Evolutionary conservation across 2,329 filamentous ascomycete genomes (phyloP), one percentile per base, ranked within the genome.

Genomic region (Drechslerella dactyloides): DNA sequence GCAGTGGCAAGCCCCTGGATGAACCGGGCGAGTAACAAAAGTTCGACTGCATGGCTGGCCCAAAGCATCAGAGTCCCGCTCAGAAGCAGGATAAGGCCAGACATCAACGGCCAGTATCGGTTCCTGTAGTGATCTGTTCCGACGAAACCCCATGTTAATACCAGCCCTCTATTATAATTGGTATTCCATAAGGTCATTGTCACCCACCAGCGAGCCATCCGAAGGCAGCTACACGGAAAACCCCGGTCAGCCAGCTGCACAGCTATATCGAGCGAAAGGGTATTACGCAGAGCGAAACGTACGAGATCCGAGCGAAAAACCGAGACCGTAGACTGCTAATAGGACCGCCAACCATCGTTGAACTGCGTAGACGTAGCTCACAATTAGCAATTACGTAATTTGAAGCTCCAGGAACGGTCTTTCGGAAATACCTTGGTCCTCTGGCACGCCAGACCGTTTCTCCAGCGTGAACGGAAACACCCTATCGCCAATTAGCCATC

Each of bases 171-270:
- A 33, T 33, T 33, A 8, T 33, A 33, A 4, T 33, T 33, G 27
- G 8, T 33, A 33, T 4, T 33, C 27, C 27, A 8, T 8, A 33
- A 33, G 8, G 8, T 8, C 8, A 8, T 33, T 4, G 30, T 50
- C 17, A 50, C 69, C 19, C 58, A 73, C 69, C 69, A 46, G 69
- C 69, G 17, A 73, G 52, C 69, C 69, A 73, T 68, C 69, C 69
- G 33, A 73, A 73, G 11, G 58, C 56, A 27, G 69, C 69, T 73
- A 63, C 35, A 52, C 19, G 37, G 40, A 55, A 7, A 37, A 4
- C 51, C 2, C 8, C n/a, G 19, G 19, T 19, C 17, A 21, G 15
- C 5, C n/a, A 19, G 21, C 4, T 48, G 8, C 17, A 48, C 44
- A 5, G 17, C 19, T 19, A 19, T 19, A 53, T 53, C n/a, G 27